Conservation (phyloP, 2,329 filamentous ascomycete species). For the Dactylellina cionopaga region DNA sequence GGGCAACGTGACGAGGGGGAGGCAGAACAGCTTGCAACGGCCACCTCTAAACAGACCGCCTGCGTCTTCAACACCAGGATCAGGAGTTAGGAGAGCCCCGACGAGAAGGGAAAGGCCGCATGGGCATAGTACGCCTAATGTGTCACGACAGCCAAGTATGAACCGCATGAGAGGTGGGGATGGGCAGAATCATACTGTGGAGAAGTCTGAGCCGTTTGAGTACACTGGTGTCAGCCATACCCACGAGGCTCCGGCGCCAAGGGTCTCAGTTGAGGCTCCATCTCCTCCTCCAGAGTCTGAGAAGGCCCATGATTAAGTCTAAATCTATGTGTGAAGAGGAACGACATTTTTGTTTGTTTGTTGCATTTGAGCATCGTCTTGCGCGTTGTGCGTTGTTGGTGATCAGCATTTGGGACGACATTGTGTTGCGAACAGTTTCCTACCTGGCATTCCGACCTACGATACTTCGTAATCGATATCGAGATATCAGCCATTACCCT, state of each 20-base stretch:
- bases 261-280: conserved; percentile 17
- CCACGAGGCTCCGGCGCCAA: conserved; percentile 3
- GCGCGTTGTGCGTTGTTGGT: conserved; percentile 27
- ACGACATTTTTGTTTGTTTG: background rate
- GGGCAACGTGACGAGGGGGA: conserved; percentile 26
- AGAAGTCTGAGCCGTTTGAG: conserved; percentile 37
- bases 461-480: too few species aligned
- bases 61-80: background rate
- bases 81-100: background rate
- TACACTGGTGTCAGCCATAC: background rate
- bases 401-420: conserved; percentile 1
- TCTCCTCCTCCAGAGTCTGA: conserved; percentile 8
- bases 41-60: background rate
- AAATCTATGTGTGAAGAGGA: background rate
- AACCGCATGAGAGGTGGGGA: background rate
- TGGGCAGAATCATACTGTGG: background rate
- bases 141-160: conserved; percentile 20
- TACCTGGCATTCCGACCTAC: too few species aligned
- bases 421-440: too few species aligned
- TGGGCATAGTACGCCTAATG: conserved; percentile 5
- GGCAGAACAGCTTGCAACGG: conserved; percentile 30
- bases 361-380: conserved; percentile 10
- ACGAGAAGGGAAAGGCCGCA: background rate
- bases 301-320: background rate
- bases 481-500: background rate